Conservation (phyloP, 352 stramenopile genomes). For the Globisporangium middletonii region DNA sequence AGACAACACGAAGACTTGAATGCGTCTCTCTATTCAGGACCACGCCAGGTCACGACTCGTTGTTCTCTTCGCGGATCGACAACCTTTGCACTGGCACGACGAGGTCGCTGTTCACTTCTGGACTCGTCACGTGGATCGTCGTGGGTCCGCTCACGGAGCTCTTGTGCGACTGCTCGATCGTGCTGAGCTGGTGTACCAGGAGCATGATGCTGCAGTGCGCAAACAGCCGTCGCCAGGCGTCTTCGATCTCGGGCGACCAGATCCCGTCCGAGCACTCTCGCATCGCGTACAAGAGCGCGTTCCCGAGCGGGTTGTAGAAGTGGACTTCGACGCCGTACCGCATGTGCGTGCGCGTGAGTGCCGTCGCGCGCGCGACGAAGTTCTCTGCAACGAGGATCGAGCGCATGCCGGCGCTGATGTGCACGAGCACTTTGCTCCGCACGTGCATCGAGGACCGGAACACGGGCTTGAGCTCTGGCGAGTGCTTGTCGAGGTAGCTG, state of each 20-base stretch:
- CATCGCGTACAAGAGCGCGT: slow-evolving; percentile 82
- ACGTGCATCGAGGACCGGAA: slow-evolving; percentile 49
- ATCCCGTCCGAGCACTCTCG: slow-evolving; percentile 28
- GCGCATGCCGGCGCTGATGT: slow-evolving; percentile 67
- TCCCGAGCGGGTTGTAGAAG: slow-evolving; percentile 86
- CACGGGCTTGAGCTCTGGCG: slow-evolving; percentile 32
- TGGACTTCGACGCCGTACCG: slow-evolving; percentile 81
- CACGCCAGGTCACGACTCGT: not conserved
- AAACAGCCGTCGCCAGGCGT: slow-evolving; percentile 36
- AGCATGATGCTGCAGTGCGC: slow-evolving; percentile 32
- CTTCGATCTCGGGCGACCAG: slow-evolving; percentile 35
- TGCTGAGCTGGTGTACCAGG: slow-evolving; percentile 21
- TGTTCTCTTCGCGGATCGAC: slow-evolving; percentile 8
- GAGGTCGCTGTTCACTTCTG: not conserved
- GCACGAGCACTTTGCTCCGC: slow-evolving; percentile 79
- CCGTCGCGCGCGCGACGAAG: slow-evolving; percentile 63
- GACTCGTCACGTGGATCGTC: not conserved
- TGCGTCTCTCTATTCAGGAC: too few species aligned
- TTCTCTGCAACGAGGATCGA: slow-evolving; percentile 34
- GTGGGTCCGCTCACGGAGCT: slow-evolving; percentile 5
- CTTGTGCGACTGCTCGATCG: not conserved
- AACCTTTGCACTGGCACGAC: not conserved
- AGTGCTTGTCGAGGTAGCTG: slow-evolving; percentile 33
- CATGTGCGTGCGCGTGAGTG: slow-evolving; percentile 65
- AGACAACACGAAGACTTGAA: not conserved